Conservation (phyloP, 768 basidiomycete species). For the Tulasnella sp. region DNA sequence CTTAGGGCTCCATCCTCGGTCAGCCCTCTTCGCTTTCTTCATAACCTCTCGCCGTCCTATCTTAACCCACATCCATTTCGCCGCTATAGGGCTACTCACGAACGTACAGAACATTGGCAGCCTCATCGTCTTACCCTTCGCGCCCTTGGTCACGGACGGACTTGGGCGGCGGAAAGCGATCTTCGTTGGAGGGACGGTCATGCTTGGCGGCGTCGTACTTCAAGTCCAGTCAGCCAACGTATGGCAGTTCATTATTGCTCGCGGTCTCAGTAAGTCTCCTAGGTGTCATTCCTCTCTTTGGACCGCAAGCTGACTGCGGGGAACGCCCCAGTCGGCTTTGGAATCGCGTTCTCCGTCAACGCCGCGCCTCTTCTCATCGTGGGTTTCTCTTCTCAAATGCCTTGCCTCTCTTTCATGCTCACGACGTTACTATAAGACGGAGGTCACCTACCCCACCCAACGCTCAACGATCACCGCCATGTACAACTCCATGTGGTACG, state of each 20-base stretch:
- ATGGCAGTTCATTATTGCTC: constrained; percentile 54
- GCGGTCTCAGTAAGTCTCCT: constrained; percentile 42
- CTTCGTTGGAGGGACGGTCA: constrained; percentile 57
- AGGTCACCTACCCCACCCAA: constrained; percentile 66
- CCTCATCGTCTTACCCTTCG: constrained; percentile 54
- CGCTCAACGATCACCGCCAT: constrained; percentile 20
- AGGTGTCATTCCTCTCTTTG: background rate
- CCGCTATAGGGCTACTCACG: constrained; percentile 15
- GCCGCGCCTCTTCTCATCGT: constrained; percentile 35
- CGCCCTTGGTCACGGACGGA: constrained; percentile 56
- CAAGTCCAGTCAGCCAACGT: constrained; percentile 50
- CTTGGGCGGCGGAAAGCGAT: constrained; percentile 58
- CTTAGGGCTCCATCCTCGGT: constrained; percentile 12
- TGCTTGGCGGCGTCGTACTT: constrained; percentile 58
- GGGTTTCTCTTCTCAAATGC: background rate
- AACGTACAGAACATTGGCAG: constrained; percentile 23
- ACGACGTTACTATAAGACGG: background rate
- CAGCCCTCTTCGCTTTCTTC: background rate
- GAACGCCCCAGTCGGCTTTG: constrained; percentile 52
- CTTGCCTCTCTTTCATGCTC: background rate
- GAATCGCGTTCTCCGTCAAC: constrained; percentile 57
- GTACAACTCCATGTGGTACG: constrained; percentile 34
- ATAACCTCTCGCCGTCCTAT: background rate
- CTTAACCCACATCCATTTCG: background rate
- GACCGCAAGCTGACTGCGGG: background rate